These are phyloP conservation scores for Nidula microcarpa DNA, from an alignment of 768 basidiomycete genomes.

Conservation along the genomic window DNA sequence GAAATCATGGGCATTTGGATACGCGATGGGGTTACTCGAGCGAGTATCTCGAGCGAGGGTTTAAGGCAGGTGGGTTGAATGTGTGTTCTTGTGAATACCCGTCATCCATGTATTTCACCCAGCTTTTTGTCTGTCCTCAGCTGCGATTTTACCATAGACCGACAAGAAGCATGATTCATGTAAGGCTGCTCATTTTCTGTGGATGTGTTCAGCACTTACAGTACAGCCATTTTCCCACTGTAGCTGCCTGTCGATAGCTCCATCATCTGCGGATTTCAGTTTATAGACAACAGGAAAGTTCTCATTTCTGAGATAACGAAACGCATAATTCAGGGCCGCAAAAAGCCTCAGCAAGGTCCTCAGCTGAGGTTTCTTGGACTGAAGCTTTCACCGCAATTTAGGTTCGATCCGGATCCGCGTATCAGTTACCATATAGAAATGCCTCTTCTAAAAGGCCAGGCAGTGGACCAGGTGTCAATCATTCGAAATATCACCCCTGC, in stretches of 20 bases:
- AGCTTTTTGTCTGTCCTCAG: not conserved
- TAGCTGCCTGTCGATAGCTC: not conserved
- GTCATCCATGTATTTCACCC: no score
- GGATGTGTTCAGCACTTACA: not conserved
- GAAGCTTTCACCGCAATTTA: not conserved
- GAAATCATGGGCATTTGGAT: not conserved
- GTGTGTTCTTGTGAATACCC: no score
- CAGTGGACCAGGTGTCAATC: not conserved
- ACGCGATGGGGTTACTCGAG: not conserved
- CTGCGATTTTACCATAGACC: not conserved
- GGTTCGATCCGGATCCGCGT: not conserved
- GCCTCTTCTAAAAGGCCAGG: not conserved
- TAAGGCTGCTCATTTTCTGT: not conserved
- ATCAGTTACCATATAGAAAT: not conserved
- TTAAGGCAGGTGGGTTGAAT: no score
- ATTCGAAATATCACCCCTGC: conserved; percentile 3
- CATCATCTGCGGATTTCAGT: conserved; percentile 1
- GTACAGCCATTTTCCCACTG: not conserved
- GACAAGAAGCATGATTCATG: not conserved
- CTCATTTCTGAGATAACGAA: not conserved
- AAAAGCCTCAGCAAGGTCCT: not conserved
- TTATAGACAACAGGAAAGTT: not conserved
- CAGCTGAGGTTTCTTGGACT: not conserved
- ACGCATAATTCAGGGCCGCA: not conserved
- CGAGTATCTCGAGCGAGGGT: not conserved